Conservation (phyloP, 371 early-diverging fungal species). For the Polyrhizophydium stewartii region DNA sequence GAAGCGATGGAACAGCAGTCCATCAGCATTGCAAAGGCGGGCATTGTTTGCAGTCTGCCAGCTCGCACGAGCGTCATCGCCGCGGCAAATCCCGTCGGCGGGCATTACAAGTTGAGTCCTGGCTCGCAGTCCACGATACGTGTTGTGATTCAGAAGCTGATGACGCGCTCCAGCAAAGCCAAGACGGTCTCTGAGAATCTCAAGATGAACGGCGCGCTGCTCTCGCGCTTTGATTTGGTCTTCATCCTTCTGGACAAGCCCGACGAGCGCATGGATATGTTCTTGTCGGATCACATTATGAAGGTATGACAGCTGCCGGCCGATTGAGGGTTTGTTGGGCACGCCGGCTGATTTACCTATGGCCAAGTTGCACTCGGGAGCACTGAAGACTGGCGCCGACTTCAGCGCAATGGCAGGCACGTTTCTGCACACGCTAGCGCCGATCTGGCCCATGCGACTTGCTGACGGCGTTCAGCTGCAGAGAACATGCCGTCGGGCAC, state of each 20-base stretch:
- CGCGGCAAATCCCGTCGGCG: constrained; percentile 82
- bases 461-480: too few species aligned
- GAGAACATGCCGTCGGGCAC: too few species aligned
- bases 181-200: constrained; percentile 74
- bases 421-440: too few species aligned
- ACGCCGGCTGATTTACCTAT: too few species aligned
- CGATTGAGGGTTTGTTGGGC: too few species aligned
- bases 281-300: constrained; percentile 61
- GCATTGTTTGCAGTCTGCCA: constrained; percentile 84
- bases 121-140: background rate
- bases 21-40: constrained; percentile 98
- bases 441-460: too few species aligned
- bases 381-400: background rate
- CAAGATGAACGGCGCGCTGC: constrained; percentile 50
- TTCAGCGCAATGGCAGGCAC: background rate
- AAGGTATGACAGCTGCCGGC: too few species aligned
- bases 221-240: constrained; percentile 87
- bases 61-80: constrained; percentile 97
- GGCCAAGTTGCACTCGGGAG: constrained; percentile 5
- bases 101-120: constrained; percentile 33
- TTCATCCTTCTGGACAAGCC: constrained; percentile 88
- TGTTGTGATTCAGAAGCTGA: background rate
- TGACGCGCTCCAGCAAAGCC: constrained; percentile 52
- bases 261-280: constrained; percentile 54
- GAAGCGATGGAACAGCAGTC: constrained; percentile 99